phyloP scores from a whole-genome alignment of 352 stramenopile species.

The Phytophthora rubi region DNA sequence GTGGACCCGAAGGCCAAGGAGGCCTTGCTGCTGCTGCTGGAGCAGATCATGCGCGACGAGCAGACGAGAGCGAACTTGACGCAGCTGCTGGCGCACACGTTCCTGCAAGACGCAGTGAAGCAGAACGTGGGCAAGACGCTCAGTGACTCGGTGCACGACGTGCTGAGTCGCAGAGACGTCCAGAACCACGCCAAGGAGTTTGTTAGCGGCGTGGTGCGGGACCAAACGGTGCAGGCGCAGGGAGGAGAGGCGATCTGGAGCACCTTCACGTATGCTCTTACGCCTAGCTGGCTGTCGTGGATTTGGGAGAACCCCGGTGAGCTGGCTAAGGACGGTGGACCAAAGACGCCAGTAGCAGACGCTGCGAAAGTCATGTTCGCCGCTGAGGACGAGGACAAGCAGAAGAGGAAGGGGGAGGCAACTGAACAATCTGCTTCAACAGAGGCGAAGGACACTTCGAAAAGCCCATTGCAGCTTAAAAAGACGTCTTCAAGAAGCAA shows the following conservation, averaged over 20 bases:
- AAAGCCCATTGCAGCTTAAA: constrained; percentile 20
- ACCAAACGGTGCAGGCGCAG: constrained; percentile 83
- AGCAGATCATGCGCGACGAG: constrained; percentile 71
- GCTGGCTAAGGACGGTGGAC: constrained; percentile 14
- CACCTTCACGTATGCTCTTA: constrained; percentile 83
- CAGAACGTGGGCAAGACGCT: constrained; percentile 61
- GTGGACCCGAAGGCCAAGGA: constrained; percentile 56
- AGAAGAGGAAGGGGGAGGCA: constrained; percentile 21
- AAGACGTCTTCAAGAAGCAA: constrained; percentile 20
- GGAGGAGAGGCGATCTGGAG: constrained; percentile 82
- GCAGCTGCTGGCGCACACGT: constrained; percentile 68
- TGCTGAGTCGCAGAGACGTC: constrained; percentile 76
- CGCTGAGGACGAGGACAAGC: constrained; percentile 36
- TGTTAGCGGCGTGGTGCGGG: constrained; percentile 75
- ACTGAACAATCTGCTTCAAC: not conserved
- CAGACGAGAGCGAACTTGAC: constrained; percentile 59
- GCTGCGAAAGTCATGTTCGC: constrained; percentile 40
- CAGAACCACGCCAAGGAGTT: constrained; percentile 88
- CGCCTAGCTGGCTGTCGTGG: constrained; percentile 76
- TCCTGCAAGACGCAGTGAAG: constrained; percentile 75
- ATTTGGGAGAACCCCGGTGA: constrained; percentile 58
- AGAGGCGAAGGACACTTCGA: constrained; percentile 11
- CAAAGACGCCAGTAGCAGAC: constrained; percentile 26
- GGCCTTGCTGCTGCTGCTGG: constrained; percentile 59
- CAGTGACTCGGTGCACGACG: constrained; percentile 72